A percentile compares a stretch with the other conserved stretches of the same genome.
Conservation (phyloP, 2,329 filamentous ascomycete species). For the Trichoderma arundinaceum region DNA sequence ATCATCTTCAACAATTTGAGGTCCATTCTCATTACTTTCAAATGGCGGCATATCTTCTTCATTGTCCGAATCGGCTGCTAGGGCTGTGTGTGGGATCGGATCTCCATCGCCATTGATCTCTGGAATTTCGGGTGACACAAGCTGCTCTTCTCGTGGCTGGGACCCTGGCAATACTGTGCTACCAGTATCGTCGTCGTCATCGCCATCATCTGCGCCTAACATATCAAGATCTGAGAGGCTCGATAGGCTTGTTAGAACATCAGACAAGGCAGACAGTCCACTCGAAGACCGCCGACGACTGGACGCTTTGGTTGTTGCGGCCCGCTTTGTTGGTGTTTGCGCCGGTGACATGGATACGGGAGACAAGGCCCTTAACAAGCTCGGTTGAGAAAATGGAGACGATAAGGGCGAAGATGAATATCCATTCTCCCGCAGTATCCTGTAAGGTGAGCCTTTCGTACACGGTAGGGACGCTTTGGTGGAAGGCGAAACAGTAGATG, state of each 20-base stretch:
- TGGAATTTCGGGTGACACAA: background rate
- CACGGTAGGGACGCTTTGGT: background rate
- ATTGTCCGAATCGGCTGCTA: background rate
- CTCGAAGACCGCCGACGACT: constrained; percentile 6
- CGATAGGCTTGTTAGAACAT: background rate
- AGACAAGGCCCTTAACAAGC: background rate
- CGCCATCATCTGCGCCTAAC: background rate
- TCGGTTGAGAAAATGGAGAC: constrained; percentile 1
- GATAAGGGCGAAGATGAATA: background rate
- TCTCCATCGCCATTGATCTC: background rate
- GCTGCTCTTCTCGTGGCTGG: background rate
- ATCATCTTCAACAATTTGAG: too few relatives aligned
- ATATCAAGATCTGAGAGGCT: constrained; percentile 7
- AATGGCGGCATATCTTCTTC: background rate
- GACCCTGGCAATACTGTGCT: background rate
- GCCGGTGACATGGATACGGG: constrained; percentile 8
- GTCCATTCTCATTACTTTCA: background rate
- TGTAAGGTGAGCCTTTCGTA: background rate
- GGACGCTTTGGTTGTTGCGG: background rate
- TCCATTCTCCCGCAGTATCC: background rate
- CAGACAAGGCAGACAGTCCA: background rate
- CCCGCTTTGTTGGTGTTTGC: constrained; percentile 10
- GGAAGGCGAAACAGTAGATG: background rate
- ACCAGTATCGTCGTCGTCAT: background rate
- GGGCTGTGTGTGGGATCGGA: background rate